phyloP scores from a whole-genome alignment of 345 rosid species.

The Ceriops zippeliana region DNA sequence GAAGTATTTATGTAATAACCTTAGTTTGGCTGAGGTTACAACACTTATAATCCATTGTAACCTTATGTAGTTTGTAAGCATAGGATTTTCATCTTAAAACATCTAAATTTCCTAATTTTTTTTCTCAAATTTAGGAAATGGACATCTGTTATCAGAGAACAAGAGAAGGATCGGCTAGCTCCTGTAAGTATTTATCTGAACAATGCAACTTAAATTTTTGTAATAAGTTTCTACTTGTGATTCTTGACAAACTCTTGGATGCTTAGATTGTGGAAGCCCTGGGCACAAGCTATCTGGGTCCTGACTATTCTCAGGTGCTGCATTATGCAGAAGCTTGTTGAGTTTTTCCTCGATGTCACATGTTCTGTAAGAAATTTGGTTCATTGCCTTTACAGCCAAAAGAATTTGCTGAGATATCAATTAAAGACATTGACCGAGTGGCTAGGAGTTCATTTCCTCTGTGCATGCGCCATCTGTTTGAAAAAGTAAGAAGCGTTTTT shows the following conservation, averaged over 20 bases:
- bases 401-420: constrained; percentile 66
- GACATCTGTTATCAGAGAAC: constrained; percentile 72
- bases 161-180: constrained; percentile 78
- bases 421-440: constrained; percentile 72
- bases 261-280: constrained; percentile 79
- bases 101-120: no score
- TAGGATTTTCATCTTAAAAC: no score
- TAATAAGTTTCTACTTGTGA: constrained; percentile 3
- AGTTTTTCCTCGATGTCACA: not conserved
- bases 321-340: constrained; percentile 5
- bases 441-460: constrained; percentile 85
- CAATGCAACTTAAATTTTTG: constrained; percentile 12
- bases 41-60: not conserved
- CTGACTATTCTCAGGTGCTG: constrained; percentile 83
- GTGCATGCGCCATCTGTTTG: constrained; percentile 90
- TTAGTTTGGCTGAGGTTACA: not conserved
- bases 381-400: constrained; percentile 48
- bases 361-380: constrained; percentile 1
- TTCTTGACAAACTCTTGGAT: constrained; percentile 10
- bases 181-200: constrained; percentile 56
- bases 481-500: constrained; percentile 48
- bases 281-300: constrained; percentile 73
- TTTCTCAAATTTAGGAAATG: constrained; percentile 51
- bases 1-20: not conserved
- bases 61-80: no score